These are phyloP conservation scores for Limonium bicolor DNA, from an alignment of 148 eudicot genomes.

Conservation along the genomic window DNA sequence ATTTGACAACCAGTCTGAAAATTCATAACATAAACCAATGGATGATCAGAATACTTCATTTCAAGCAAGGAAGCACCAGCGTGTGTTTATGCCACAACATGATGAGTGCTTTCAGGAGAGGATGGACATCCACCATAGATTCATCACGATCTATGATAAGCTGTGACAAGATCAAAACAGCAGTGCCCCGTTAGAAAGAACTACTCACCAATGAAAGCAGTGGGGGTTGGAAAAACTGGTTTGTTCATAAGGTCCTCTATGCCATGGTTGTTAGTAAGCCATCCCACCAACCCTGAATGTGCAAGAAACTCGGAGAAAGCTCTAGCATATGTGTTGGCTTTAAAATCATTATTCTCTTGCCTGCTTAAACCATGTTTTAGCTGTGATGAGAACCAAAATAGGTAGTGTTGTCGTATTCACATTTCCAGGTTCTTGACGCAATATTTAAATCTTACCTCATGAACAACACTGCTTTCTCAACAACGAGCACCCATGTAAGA, in stretches of 20 bases:
- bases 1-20: slow-evolving; percentile 43
- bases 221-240: slow-evolving; percentile 33
- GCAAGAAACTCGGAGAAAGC: slow-evolving; percentile 52
- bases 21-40: slow-evolving; percentile 1
- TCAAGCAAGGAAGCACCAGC: not conserved
- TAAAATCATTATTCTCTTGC: slow-evolving; percentile 21
- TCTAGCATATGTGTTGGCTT: slow-evolving; percentile 26
- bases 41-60: not conserved
- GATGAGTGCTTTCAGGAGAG: not conserved
- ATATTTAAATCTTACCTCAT: slow-evolving; percentile 27
- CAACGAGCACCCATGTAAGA: slow-evolving; percentile 55
- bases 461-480: slow-evolving; percentile 46
- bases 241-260: slow-evolving; percentile 15
- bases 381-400: not conserved
- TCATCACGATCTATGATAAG: not conserved
- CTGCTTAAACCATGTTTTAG: slow-evolving; percentile 16
- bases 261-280: slow-evolving; percentile 26
- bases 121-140: too few relatives aligned
- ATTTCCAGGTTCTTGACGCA: not conserved
- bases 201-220: slow-evolving; percentile 61
- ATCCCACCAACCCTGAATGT: slow-evolving; percentile 28
- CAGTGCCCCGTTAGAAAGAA: not conserved
- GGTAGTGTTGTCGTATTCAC: not conserved
- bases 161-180: not conserved
- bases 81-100: not conserved